phyloP scores from a whole-genome alignment of 805 yeast species.

The Starmerella floris region DNA sequence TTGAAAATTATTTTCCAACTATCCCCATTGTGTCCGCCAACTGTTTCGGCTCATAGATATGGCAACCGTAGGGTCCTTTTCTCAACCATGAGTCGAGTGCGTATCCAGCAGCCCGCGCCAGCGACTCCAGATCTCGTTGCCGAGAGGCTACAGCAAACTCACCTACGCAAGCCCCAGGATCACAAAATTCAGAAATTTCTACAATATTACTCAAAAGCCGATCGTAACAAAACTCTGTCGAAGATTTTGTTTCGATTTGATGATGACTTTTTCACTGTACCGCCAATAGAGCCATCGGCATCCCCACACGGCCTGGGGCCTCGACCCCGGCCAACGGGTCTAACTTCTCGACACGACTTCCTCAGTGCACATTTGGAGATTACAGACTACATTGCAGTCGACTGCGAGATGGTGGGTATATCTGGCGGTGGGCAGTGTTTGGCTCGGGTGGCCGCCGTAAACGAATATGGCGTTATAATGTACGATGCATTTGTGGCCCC shows the following conservation, averaged over 20 bases:
- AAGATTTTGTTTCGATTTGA: not conserved
- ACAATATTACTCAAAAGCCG: not conserved
- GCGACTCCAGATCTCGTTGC: too few species aligned
- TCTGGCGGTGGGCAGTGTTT: constrained; percentile 40
- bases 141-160: too few species aligned
- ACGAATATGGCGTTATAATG: constrained; percentile 43
- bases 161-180: too few species aligned
- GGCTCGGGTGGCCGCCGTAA: constrained; percentile 63
- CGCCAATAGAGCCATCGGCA: too few species aligned
- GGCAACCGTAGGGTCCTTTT: too few species aligned
- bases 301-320: too few species aligned
- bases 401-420: constrained; percentile 83
- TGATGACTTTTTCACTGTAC: not conserved
- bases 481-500: constrained; percentile 73
- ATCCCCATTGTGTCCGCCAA: too few species aligned
- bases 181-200: too few species aligned
- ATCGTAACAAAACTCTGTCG: not conserved
- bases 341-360: not conserved
- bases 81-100: too few species aligned
- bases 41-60: too few species aligned
- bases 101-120: too few species aligned
- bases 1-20: too few species aligned
- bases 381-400: constrained; percentile 43
- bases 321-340: not conserved
- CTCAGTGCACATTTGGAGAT: not conserved